Base-by-base conservation (phyloP, 83 land plant species). In the Larix sibirica region DNA sequence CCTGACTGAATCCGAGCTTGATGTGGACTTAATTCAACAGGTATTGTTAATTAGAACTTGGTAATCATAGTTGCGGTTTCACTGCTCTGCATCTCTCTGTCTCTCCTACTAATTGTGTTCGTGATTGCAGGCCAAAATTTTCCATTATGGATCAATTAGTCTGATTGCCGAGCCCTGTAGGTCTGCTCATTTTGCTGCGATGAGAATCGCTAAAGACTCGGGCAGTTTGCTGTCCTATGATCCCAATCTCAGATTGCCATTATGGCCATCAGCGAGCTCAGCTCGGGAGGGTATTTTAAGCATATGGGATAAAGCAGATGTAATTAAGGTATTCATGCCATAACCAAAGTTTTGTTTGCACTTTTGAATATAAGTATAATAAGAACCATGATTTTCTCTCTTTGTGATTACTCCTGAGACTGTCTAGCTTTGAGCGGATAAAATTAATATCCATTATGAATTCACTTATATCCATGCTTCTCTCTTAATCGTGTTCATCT, bases 81-180 rank as follows among this genome's bases (percentile, higher is more conserved):
- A 18, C 20, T 26, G 77, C n/a, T 73, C 20, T 69, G 54, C 47
- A 18, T 64, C 23, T 23, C 60, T 68, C 50, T 13, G 24, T 17
- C 9, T 20, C 6, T 7, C 80, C 54, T 33, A n/a, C 74, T 28
- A 59, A 23, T 69, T 26, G 20, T 81, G 5, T 62, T 17, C 81
- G 9, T 59, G 12, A 60, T 14, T 85, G 62, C 89, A 90, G 91
- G 92, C 89, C 2, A 75, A 18, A 3, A 89, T 95, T 60, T 95
- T 95, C 70, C 97, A 95, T 65, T 95, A 90, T 81, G 97, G 97
- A 36, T 95, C 97, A 6, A 93, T 95, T 28, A 93, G 96, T 80
- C 85, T 95, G 70, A 95, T 93, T 66, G 87, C 90, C 24, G 97
- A 95, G 65, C 97, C 96, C 44, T 85, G 91, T 61, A 89, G 85